Percentiles rank a stretch among this genome's conserved stretches.
Conservation (phyloP, 495 filamentous ascomycete species). For the Penicillium longicatenatum region DNA sequence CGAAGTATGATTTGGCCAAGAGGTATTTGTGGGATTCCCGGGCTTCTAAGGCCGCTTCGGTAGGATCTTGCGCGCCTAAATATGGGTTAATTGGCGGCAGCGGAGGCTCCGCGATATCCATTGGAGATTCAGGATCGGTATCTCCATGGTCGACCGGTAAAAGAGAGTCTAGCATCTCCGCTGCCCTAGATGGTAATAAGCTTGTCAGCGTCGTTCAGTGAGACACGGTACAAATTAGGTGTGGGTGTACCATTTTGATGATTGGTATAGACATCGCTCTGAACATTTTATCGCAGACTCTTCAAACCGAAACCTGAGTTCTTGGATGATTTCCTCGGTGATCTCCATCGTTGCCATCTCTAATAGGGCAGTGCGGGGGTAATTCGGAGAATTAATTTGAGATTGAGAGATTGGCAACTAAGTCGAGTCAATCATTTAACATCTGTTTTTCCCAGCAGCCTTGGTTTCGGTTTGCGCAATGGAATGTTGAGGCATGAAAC, state of each 20-base stretch:
- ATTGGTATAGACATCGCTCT: conserved; percentile 93
- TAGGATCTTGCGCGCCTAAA: conserved; percentile 53
- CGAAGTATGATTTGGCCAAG: conserved; percentile 92
- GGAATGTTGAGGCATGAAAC: background rate
- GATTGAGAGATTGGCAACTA: background rate
- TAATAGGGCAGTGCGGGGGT: background rate
- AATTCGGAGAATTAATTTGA: background rate
- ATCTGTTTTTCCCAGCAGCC: background rate
- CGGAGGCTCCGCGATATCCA: conserved; percentile 48
- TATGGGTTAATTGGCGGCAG: conserved; percentile 45
- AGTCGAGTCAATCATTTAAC: background rate
- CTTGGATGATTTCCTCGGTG: conserved; percentile 42
- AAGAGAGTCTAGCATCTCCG: conserved; percentile 88
- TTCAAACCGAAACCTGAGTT: conserved; percentile 68
- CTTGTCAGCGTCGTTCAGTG: conserved; percentile 6
- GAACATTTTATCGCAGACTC: conserved; percentile 87
- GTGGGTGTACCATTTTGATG: conserved; percentile 82
- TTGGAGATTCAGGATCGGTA: conserved; percentile 60
- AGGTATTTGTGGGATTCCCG: conserved; percentile 81
- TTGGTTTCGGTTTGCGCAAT: background rate
- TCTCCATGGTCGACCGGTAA: conserved; percentile 50
- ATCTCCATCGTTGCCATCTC: conserved; percentile 38
- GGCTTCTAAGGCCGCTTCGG: conserved; percentile 76
- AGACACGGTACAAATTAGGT: background rate
- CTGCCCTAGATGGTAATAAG: conserved; percentile 64